Conservation (phyloP, 1,139 yeast species). For the Blastobotrys persicus region DNA sequence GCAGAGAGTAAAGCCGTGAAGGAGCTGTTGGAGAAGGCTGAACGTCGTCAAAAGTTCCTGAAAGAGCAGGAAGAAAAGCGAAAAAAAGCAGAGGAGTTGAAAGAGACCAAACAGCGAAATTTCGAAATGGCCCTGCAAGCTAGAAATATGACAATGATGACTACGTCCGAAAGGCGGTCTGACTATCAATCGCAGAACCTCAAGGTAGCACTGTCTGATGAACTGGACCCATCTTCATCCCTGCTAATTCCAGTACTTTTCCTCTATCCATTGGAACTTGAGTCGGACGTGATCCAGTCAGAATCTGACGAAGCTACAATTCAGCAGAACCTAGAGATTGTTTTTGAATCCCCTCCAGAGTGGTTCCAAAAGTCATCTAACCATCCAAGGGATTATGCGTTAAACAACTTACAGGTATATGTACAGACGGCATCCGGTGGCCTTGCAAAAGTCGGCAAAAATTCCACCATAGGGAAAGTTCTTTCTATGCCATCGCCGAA, state of each 20-base stretch:
- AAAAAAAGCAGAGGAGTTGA: constrained; percentile 39
- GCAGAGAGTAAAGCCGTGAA: constrained; percentile 52
- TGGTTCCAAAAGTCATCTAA: constrained; percentile 56
- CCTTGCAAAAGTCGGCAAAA: constrained; percentile 79
- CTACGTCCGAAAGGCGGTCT: constrained; percentile 14
- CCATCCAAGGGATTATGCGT: constrained; percentile 45
- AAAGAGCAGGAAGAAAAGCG: constrained; percentile 28
- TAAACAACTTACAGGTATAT: constrained; percentile 63
- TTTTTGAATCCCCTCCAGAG: constrained; percentile 62
- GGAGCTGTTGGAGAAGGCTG: constrained; percentile 31
- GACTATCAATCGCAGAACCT: constrained; percentile 18
- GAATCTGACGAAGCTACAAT: constrained; percentile 68
- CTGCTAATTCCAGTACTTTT: constrained; percentile 76
- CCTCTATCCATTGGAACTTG: constrained; percentile 79
- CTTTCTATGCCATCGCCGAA: constrained; percentile 61
- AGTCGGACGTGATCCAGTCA: constrained; percentile 76
- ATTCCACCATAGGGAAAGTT: constrained; percentile 62
- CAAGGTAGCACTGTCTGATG: constrained; percentile 60
- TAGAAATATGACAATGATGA: constrained; percentile 25
- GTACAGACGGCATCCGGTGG: constrained; percentile 87
- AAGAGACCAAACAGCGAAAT: constrained; percentile 36
- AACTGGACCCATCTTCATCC: constrained; percentile 71
- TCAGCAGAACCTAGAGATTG: constrained; percentile 36
- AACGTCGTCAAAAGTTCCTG: constrained; percentile 32
- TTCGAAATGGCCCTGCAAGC: constrained; percentile 38